Conservation (phyloP, 441 rosid species). For the Aquilaria agallochum region DNA sequence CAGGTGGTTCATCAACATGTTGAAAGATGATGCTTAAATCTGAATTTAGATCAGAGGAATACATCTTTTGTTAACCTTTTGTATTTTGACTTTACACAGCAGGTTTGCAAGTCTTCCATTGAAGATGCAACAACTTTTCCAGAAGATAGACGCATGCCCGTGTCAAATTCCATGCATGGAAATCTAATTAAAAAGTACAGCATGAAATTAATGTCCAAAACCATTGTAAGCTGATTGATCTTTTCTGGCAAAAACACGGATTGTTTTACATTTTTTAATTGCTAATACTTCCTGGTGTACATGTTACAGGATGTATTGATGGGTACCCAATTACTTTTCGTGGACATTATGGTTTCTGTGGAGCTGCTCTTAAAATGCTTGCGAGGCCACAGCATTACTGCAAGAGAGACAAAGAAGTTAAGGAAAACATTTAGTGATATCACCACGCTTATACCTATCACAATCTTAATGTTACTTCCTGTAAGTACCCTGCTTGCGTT, state of each 20-base stretch:
- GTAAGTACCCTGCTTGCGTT: conserved; percentile 29
- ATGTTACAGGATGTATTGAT: conserved; percentile 42
- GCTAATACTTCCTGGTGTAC: conserved; percentile 7
- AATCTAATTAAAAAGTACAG: conserved; percentile 43
- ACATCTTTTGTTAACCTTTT: conserved; percentile 3
- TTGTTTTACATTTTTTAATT: conserved; percentile 1
- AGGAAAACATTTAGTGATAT: conserved; percentile 49
- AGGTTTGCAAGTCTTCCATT: conserved; percentile 22
- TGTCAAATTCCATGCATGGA: conserved; percentile 20
- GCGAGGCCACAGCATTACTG: conserved; percentile 32
- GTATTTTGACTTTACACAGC: conserved; percentile 15
- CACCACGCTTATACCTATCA: conserved; percentile 48
- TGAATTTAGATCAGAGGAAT: too few relatives aligned
- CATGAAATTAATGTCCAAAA: conserved; percentile 32
- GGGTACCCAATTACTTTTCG: conserved; percentile 61
- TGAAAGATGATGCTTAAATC: too few relatives aligned
- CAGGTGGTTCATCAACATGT: too few relatives aligned
- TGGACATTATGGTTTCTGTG: conserved; percentile 41
- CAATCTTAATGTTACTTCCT: conserved; percentile 65
- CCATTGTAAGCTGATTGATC: conserved; percentile 33
- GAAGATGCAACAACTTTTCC: conserved; percentile 13
- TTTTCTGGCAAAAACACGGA: neutral
- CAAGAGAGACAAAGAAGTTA: conserved; percentile 44
- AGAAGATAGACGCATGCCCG: conserved; percentile 14
- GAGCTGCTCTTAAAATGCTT: conserved; percentile 42